Evolutionary conservation across 139 green algal genomes (phyloP).

Genomic region (Tetradesmus obliquus): DNA sequence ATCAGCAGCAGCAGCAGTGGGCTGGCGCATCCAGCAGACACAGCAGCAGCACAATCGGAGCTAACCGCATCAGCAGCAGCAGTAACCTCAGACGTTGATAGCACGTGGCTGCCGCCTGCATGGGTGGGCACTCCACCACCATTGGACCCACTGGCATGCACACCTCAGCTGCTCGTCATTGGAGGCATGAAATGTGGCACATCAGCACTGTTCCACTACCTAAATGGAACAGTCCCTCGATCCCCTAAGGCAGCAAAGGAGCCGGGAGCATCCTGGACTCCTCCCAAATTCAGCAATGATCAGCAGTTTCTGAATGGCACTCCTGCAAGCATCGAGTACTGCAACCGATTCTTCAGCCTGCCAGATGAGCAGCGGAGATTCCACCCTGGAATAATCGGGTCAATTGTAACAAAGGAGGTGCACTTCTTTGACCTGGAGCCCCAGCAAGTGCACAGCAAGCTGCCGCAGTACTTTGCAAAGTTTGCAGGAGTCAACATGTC

Average conservation of each 20-base stretch:
- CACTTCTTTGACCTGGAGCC: conserved; percentile 10
- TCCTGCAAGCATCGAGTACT: background rate
- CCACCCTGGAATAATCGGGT: background rate
- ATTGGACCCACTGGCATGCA: conserved; percentile 25
- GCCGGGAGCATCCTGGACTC: background rate
- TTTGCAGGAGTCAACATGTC: conserved; percentile 20
- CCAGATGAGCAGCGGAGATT: background rate
- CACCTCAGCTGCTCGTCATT: conserved; percentile 22
- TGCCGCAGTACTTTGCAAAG: conserved; percentile 10
- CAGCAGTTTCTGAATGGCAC: background rate
- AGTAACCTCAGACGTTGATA: background rate
- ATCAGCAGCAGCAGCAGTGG: background rate
- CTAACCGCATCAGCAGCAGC: background rate
- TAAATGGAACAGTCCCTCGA: background rate
- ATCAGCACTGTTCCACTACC: conserved; percentile 8
- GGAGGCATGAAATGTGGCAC: conserved; percentile 31
- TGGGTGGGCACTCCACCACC: conserved; percentile 5
- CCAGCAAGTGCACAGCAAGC: background rate
- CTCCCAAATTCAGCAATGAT: conserved; percentile 4
- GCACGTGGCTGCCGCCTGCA: background rate
- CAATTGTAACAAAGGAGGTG: conserved; percentile 16
- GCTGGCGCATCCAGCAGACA: background rate
- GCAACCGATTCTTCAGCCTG: background rate
- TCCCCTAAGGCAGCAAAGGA: conserved; percentile 4
- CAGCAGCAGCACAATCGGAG: background rate